Percentiles rank a stretch among this genome's conserved stretches.
phyloP scores from a whole-genome alignment of 2,329 filamentous ascomycete genomes.

The Botrytis cinerea region DNA sequence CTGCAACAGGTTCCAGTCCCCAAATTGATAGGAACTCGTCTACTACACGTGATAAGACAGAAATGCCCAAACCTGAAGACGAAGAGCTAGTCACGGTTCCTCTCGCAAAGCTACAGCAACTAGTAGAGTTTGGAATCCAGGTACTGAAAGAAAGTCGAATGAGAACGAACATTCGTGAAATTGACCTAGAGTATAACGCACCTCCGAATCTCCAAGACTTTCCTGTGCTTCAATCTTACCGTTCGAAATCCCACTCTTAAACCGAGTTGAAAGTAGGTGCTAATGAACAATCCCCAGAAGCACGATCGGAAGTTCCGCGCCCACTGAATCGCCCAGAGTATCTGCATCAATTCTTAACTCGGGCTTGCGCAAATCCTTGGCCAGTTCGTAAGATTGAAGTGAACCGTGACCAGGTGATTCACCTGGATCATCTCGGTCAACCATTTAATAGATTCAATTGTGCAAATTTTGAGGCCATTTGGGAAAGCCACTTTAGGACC shows the following conservation, averaged over 20 bases:
- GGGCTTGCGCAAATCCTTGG: not conserved
- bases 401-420: not conserved
- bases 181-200: not conserved
- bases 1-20: not conserved
- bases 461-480: not conserved
- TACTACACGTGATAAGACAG: not conserved
- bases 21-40: not conserved
- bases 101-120: constrained; percentile 9
- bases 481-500: not conserved
- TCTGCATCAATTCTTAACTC: not conserved
- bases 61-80: not conserved
- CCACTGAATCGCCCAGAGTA: no score
- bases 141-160: constrained; percentile 8
- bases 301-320: not conserved
- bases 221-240: not conserved
- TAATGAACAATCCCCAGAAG: not conserved
- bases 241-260: not conserved
- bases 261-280: not conserved
- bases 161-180: not conserved
- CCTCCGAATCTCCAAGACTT: not conserved
- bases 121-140: constrained; percentile 3
- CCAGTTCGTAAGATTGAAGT: not conserved
- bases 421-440: not conserved
- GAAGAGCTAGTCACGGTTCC: constrained; percentile 18
- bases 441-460: not conserved